Evolutionary conservation across 495 filamentous ascomycete genomes (phyloP), one percentile per base, ranked within the genome.

Genomic region (Talaromyces adpressus): DNA sequence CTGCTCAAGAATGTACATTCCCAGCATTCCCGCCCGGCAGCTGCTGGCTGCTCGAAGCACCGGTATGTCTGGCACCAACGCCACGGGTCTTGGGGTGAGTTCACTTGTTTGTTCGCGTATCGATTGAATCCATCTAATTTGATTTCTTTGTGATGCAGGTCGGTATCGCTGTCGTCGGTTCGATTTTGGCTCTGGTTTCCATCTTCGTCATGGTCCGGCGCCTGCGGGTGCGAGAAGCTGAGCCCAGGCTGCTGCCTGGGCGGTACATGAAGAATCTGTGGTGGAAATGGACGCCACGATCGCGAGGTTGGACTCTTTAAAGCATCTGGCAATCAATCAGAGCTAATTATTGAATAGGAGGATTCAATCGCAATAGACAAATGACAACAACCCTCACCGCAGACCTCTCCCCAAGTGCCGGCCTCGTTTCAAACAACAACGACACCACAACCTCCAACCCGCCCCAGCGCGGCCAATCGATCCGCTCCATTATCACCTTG

Each of bases 401-500:
- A 36, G 56, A 58, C 29, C 16, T 58, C 14, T 34, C 56, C 12
- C 16, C 30, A 8, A 36, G 11, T 11, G 27, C 56, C 1, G 69
- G 68, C n/a, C 62, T 69, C 1, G 63, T 68, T 0, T 57, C 47
- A 4, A n/a, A 45, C 62, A 47, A 41, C 62, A 47, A 49, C 58
- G 8, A 64, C 30, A 62, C n/a, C 4, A 58, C 29, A 32, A 32
- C 56, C 29, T 58, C 56, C 32, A 65, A 65, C n/a, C 81, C 77
- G 2, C 84, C 96, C 16, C 90, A 91, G 67, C 88, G 94, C 47
- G 89, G 93, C 66, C 91, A 91, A 0, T 94, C 90, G 6, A 80
- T 98, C 27, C 87, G 94, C 64, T 95, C 91, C 6, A 86, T 98
- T 56, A 95, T 97, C 81, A 97, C 94, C 0, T 77, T 98, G 5